These are phyloP conservation scores for Cenchrus purpureus DNA, from an alignment of 176 grass and related monocot genomes.

Conservation along the genomic window DNA sequence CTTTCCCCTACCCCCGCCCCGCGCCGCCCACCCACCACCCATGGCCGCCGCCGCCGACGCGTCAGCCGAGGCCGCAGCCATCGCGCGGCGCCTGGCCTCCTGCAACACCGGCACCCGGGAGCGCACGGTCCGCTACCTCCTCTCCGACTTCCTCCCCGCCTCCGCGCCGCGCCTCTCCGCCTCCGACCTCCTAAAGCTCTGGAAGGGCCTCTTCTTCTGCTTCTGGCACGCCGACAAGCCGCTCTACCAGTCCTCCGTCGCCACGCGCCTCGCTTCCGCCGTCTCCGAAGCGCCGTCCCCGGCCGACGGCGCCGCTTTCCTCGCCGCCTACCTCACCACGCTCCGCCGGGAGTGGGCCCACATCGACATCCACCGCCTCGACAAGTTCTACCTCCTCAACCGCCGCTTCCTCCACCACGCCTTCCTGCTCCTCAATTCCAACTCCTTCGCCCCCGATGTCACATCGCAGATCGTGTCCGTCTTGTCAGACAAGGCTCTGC, in stretches of 20 bases:
- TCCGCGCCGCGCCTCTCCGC: slow-evolving; percentile 43
- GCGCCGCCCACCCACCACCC: not conserved
- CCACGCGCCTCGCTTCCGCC: slow-evolving; percentile 65
- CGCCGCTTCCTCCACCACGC: slow-evolving; percentile 72
- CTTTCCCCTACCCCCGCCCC: not conserved
- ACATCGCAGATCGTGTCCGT: slow-evolving; percentile 46
- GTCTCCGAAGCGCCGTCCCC: slow-evolving; percentile 47
- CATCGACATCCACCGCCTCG: slow-evolving; percentile 91
- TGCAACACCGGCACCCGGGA: slow-evolving; percentile 53
- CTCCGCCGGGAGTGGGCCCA: slow-evolving; percentile 81
- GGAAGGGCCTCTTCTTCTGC: slow-evolving; percentile 99
- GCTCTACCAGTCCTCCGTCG: slow-evolving; percentile 68
- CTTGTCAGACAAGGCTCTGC: slow-evolving; percentile 58
- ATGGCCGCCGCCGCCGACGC: slow-evolving; percentile 44
- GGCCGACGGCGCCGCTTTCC: slow-evolving; percentile 55
- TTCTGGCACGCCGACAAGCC: slow-evolving; percentile 96
- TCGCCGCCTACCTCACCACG: slow-evolving; percentile 72
- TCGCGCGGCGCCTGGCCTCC: slow-evolving; percentile 79
- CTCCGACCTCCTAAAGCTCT: slow-evolving; percentile 77
- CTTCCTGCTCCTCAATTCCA: slow-evolving; percentile 63
- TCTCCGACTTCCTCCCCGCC: slow-evolving; percentile 46
- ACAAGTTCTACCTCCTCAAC: slow-evolving; percentile 97
- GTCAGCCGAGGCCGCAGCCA: slow-evolving; percentile 50
- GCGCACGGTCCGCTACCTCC: slow-evolving; percentile 63
- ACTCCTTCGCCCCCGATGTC: slow-evolving; percentile 53